Evolutionary conservation across 1,139 yeast genomes (phyloP), one percentile per base, ranked within the genome.

Genomic region (Geotrichum australiense): DNA sequence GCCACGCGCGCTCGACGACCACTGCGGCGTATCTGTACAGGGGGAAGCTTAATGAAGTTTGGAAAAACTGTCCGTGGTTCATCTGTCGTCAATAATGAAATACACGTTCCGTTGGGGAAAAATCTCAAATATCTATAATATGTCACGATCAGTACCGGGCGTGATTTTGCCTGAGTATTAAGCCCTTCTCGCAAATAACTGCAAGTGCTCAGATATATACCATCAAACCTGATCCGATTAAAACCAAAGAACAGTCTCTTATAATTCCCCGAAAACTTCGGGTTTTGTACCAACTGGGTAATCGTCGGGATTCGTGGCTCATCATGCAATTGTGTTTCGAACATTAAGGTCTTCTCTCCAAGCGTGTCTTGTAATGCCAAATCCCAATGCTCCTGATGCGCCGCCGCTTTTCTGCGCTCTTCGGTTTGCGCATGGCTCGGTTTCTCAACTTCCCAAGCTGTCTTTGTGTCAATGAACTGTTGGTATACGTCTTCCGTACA

Each of bases 71-170:
- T 56, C 8, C 51, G 37, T 5, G 62, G 62, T 41, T 54, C 55
- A 10, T 45, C 48, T 5, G 55, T 51, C 10, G 59, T 47, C 27
- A 57, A 41, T 12, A 55, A 45, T 20, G 48, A 51, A 18, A 57
- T 46, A 46, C 86, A 82, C 0, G 73, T 67, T 0, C 97, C 97
- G 54, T 84, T 83, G 0, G 80, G 80, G 55, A 73, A 84, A 56
- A 91, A 87, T 45, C 96, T 67, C 28, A 82, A 61, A 58, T 86
- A 91, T 47, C 98, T 68, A 59, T 85, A 91, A 57, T 89, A 91
- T 0, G 96, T 85, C 37, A 89, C 83, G 58, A 87, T 76, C 53
- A 84, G 76, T 15, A 84, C 74, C 0, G 96, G 96, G 47, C 77
- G 76, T 32, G 71, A 63, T 82, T 93, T 78, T n/a, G 84, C 72